Base-by-base conservation (phyloP, 345 rosid genomes). In the Pugionium dolabratum region DNA sequence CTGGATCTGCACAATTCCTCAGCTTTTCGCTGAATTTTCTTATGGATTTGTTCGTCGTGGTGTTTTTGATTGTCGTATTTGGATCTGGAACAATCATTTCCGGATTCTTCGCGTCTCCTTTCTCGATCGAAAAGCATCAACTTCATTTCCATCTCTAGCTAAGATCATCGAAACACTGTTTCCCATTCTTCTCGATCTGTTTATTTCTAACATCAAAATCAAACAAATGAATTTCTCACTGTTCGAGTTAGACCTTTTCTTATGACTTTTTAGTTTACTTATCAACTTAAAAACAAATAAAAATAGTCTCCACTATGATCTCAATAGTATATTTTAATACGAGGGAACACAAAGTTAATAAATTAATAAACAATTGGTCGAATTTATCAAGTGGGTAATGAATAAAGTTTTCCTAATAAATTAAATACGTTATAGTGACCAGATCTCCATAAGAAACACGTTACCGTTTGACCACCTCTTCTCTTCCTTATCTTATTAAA, bases 401-500 rank as follows among this genome's bases (percentile, higher is more conserved):
- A 18, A 59, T 7, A 39, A 1, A 32, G 26, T 39, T 2, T 39
- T 39, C 9, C 42, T 39, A 47, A 6, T 25, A 43, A 43, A 43
- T 1, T 43, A 43, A 43, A 2, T 43, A 39, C 4, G 31, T n/a
- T 1, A 7, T 5, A 25, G 30, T 7, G 67, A 73, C 67, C 71
- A 72, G 72, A 72, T 73, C 72, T 73, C 72, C 72, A 73, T 73
- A 59, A 73, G 55, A 59, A 73, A 66, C 72, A 73, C 76, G 72
- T 73, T 66, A 73, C 72, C 67, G 10, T 66, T 73, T 72, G 76
- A 73, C 76, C 72, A 45, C 72, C 71, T 66, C 76, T 59, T 72
- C 11, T 52, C 51, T 31, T 31, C 52, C 64, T 64, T 55, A 28
- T 55, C 55, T 35, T 35, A 34, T 34, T 7, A 18, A 3, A 33